phyloP scores from a whole-genome alignment of 768 basidiomycete species.

The Suillus ampliporus region DNA sequence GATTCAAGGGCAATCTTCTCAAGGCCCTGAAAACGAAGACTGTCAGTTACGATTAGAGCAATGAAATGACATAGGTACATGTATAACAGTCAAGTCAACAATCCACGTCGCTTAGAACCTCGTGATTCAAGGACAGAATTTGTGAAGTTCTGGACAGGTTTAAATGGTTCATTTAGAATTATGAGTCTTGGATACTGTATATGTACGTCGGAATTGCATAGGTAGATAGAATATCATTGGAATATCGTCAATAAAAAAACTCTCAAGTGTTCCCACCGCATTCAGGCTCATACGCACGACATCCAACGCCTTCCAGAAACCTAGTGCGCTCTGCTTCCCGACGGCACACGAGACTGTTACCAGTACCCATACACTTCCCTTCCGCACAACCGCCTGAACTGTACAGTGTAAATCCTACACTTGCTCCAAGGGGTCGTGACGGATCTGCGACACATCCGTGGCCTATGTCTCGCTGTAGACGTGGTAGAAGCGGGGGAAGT shows the following conservation, averaged over 20 bases:
- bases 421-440: slow-evolving; percentile 22
- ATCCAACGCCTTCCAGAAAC: slow-evolving; percentile 53
- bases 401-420: slow-evolving; percentile 15
- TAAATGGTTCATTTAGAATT: not conserved
- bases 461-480: slow-evolving; percentile 29
- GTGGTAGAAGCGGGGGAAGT: slow-evolving; percentile 49
- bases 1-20: no score
- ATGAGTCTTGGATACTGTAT: no score
- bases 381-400: slow-evolving; percentile 30
- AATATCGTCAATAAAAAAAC: not conserved
- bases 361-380: slow-evolving; percentile 47
- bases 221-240: not conserved
- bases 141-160: not conserved
- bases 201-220: not conserved
- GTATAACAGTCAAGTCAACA: no score
- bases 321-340: slow-evolving; percentile 47
- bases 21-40: no score
- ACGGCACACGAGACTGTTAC: slow-evolving; percentile 44
- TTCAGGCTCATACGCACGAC: slow-evolving; percentile 51
- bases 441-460: slow-evolving; percentile 27
- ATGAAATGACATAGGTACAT: no score
- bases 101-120: no score
- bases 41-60: no score
- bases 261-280: not conserved
- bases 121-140: no score